phyloP scores from a whole-genome alignment of 805 yeast species.

The Ogataea allantospora region DNA sequence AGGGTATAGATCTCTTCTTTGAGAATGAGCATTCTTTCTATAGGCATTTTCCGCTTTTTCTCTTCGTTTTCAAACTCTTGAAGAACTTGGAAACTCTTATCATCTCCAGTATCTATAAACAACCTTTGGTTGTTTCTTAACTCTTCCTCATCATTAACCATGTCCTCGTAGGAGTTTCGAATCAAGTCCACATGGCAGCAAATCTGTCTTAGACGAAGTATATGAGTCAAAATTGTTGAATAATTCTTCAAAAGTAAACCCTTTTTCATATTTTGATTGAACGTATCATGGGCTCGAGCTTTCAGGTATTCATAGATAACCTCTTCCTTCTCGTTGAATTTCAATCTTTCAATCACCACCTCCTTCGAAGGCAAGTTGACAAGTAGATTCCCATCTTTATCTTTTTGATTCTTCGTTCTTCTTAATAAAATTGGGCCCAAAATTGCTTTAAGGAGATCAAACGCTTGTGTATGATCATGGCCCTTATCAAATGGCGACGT shows the following conservation, averaged over 20 bases:
- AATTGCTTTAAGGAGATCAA: constrained; percentile 81
- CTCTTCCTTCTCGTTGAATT: constrained; percentile 64
- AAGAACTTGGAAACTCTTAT: constrained; percentile 26
- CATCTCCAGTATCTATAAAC: constrained; percentile 11
- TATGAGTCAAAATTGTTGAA: constrained; percentile 77
- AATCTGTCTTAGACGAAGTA: constrained; percentile 78
- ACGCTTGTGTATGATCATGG: constrained; percentile 65
- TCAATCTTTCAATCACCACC: constrained; percentile 63
- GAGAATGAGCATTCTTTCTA: constrained; percentile 25
- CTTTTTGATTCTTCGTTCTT: constrained; percentile 84
- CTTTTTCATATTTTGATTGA: constrained; percentile 52
- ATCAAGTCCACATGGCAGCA: constrained; percentile 82
- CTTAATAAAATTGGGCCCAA: constrained; percentile 80
- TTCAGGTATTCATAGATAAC: constrained; percentile 67
- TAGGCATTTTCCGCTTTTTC: constrained; percentile 21
- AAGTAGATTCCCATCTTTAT: constrained; percentile 64
- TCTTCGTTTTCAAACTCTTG: constrained; percentile 27
- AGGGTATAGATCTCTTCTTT: constrained; percentile 32
- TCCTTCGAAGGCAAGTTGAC: constrained; percentile 78
- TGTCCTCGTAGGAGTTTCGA: constrained; percentile 35
- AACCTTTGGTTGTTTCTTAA: constrained; percentile 19
- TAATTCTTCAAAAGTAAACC: constrained; percentile 74
- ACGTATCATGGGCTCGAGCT: constrained; percentile 61
- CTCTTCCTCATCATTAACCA: constrained; percentile 46
- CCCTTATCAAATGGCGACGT: constrained; percentile 75